A percentile compares a stretch with the other conserved stretches of the same genome.
phyloP scores from a whole-genome alignment of 176 grass and related monocot species.

The Alopecurus myosuroides region DNA sequence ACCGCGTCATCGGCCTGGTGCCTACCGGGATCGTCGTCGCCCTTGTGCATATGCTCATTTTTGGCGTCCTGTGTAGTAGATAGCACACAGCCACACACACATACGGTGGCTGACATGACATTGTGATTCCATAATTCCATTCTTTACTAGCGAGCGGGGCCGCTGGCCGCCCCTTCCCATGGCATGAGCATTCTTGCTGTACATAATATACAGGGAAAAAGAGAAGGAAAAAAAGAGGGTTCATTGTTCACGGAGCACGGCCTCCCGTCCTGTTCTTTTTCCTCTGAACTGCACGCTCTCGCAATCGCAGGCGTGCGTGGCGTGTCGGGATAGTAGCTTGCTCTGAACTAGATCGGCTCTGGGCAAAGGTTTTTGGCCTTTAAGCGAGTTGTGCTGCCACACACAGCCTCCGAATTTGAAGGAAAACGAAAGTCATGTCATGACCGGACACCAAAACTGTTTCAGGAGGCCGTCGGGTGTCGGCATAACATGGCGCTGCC shows the following conservation, averaged over 20 bases:
- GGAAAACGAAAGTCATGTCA: no score
- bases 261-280: not conserved
- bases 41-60: conserved; percentile 47
- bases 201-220: conserved; percentile 23
- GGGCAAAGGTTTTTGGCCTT: not conserved
- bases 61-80: conserved; percentile 33
- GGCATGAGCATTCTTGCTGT: conserved; percentile 55
- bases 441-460: no score
- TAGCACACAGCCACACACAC: conserved; percentile 29
- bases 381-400: not conserved
- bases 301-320: not conserved
- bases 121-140: conserved; percentile 36
- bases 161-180: conserved; percentile 8
- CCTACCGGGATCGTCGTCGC: conserved; percentile 7
- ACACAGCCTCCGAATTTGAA: no score
- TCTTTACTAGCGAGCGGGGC: conserved; percentile 58
- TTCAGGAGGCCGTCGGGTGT: no score
- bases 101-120: conserved; percentile 33
- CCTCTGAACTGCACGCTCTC: no score
- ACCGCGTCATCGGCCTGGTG: conserved; percentile 12
- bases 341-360: not conserved
- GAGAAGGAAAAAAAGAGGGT: not conserved
- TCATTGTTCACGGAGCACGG: not conserved
- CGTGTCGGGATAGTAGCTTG: no score
- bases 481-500: no score